These are phyloP conservation scores for Paraphoma sp. DNA, from an alignment of 2,329 filamentous ascomycete genomes.

Conservation along the genomic window DNA sequence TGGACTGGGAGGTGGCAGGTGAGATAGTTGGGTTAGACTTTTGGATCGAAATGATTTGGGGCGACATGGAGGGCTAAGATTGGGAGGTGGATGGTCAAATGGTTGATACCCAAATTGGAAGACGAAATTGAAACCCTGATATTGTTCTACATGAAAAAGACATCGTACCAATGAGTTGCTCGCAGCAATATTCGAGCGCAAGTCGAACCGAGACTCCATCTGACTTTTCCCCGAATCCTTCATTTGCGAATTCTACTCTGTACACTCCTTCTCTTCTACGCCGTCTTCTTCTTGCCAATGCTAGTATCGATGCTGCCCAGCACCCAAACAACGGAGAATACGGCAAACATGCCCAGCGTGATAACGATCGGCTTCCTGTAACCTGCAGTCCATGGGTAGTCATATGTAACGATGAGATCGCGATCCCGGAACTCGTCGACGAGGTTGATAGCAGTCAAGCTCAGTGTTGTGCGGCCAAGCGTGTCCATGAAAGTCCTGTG, in stretches of 20 bases:
- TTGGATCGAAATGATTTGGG: not conserved
- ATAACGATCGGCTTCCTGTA: conserved; percentile 88
- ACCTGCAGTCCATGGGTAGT: conserved; percentile 75
- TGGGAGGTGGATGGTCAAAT: not conserved
- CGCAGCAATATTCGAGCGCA: not conserved
- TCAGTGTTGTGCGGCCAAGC: conserved; percentile 81
- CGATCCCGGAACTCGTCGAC: conserved; percentile 89
- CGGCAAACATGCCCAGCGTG: conserved; percentile 72
- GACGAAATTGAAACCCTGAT: conserved; percentile 10
- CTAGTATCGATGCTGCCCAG: conserved; percentile 81
- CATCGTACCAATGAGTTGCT: not conserved
- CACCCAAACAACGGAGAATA: conserved; percentile 78
- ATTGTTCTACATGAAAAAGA: conserved; percentile 30
- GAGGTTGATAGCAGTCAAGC: conserved; percentile 81
- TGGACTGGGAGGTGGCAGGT: not conserved
- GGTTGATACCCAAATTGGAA: not conserved
- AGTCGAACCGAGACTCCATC: conserved; percentile 6
- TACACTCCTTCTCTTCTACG: conserved; percentile 16
- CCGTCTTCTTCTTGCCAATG: conserved; percentile 67
- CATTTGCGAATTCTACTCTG: not conserved
- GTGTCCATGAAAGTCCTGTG: conserved; percentile 95
- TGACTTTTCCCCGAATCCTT: conserved; percentile 1
- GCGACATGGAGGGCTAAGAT: not conserved
- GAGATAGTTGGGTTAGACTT: not conserved
- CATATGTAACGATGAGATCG: conserved; percentile 85